These are phyloP conservation scores for Wickerhamiella slavikovae DNA, from an alignment of 805 yeast genomes.

Conservation along the genomic window DNA sequence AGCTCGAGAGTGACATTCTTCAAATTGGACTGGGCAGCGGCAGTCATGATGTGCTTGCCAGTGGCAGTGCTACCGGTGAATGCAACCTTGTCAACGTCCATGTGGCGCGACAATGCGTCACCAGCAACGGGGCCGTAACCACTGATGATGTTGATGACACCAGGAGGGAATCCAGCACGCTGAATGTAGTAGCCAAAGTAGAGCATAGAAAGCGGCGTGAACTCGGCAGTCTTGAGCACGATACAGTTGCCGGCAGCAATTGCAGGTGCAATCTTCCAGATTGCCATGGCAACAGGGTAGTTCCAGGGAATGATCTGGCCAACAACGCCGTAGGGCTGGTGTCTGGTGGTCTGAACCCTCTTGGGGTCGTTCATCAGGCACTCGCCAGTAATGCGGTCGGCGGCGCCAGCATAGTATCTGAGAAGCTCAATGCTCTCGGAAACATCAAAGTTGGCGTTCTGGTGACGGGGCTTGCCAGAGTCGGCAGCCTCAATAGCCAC, in stretches of 20 bases:
- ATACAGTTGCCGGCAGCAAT: constrained; percentile 60
- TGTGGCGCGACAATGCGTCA: constrained; percentile 34
- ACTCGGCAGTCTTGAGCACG: constrained; percentile 54
- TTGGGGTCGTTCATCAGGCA: constrained; percentile 37
- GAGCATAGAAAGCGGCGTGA: constrained; percentile 53
- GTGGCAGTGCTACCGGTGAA: constrained; percentile 88
- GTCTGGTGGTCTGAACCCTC: constrained; percentile 47
- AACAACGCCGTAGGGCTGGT: constrained; percentile 46
- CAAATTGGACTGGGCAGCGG: constrained; percentile 42
- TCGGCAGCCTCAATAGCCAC: constrained; percentile 76
- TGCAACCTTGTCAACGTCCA: constrained; percentile 62
- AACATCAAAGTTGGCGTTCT: constrained; percentile 27
- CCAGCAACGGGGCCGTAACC: constrained; percentile 60
- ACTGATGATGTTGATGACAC: constrained; percentile 49
- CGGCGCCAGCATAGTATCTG: constrained; percentile 55
- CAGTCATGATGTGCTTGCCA: constrained; percentile 60
- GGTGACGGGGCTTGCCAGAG: constrained; percentile 53
- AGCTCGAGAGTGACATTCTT: constrained; percentile 82
- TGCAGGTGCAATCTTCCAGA: constrained; percentile 74
- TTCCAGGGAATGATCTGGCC: constrained; percentile 60
- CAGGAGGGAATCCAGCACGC: constrained; percentile 58
- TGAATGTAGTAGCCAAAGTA: constrained; percentile 35
- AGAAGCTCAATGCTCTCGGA: constrained; percentile 33
- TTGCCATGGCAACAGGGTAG: constrained; percentile 48
- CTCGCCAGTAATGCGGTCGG: constrained; percentile 44